Conservation (phyloP, 192 early-diverging fungal species). For the Cetraspora pellucida region DNA sequence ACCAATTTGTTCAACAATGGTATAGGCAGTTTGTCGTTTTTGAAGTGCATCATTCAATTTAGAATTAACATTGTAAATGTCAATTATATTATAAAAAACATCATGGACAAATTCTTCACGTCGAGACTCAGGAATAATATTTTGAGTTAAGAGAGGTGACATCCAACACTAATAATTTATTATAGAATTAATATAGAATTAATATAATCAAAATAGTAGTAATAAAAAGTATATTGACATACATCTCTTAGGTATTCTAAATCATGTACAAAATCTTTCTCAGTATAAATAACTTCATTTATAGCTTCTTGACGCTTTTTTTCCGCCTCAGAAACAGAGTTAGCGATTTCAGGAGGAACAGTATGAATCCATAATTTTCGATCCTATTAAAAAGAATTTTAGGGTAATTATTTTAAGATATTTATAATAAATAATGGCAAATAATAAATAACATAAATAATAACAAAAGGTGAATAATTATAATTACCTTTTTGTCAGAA, state of each 20-base stretch:
- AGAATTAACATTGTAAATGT: constrained; percentile 64
- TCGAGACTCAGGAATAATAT: constrained; percentile 66
- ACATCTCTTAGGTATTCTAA: constrained; percentile 78
- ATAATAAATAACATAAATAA: background rate
- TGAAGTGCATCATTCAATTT: constrained; percentile 62
- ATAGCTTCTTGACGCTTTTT: constrained; percentile 91
- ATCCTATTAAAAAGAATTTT: constrained; percentile 47
- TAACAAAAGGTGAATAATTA: background rate
- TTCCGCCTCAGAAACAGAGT: constrained; percentile 72
- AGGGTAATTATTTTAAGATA: background rate
- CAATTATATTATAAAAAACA: constrained; percentile 80
- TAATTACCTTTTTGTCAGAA: constrained; percentile 42
- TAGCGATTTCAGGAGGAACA: constrained; percentile 73
- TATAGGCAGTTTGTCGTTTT: constrained; percentile 63
- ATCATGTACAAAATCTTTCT: constrained; percentile 90
- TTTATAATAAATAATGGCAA: constrained; percentile 4
- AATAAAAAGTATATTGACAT: constrained; percentile 12
- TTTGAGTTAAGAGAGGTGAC: constrained; percentile 58
- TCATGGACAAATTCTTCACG: constrained; percentile 72
- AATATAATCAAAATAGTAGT: constrained; percentile 9
- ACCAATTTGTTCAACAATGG: constrained; percentile 82
- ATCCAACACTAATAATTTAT: constrained; percentile 58
- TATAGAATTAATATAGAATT: background rate
- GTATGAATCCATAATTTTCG: constrained; percentile 82
- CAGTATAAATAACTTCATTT: constrained; percentile 89